These are phyloP conservation scores for Phytopythium kandeliae DNA, from an alignment of 352 stramenopile genomes.

Conservation along the genomic window DNA sequence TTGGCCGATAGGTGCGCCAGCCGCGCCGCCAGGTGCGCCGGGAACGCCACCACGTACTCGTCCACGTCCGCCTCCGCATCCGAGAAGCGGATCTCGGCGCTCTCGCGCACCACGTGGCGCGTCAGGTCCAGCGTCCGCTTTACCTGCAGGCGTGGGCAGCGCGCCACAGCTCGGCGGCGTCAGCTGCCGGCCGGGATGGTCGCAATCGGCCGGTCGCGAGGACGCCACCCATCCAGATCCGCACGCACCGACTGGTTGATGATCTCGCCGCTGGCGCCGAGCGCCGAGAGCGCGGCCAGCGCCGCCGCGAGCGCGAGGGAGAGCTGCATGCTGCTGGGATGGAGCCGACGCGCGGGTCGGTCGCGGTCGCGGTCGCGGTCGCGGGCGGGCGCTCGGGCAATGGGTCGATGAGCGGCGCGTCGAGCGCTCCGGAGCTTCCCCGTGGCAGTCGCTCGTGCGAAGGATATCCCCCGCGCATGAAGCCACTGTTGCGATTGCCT, in stretches of 20 bases:
- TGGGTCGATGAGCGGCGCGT: too few relatives aligned
- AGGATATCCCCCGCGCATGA: background rate
- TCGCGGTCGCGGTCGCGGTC: too few relatives aligned
- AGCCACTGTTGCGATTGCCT: too few relatives aligned
- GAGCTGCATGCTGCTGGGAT: slow-evolving; percentile 3
- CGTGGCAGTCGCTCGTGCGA: slow-evolving; percentile 6
- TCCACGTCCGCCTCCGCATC: slow-evolving; percentile 45
- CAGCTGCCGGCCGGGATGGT: too few relatives aligned
- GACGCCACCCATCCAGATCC: background rate
- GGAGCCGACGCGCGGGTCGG: background rate
- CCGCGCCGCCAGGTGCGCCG: slow-evolving; percentile 39
- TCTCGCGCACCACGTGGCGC: slow-evolving; percentile 73
- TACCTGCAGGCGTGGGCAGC: too few relatives aligned
- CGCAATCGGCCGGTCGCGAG: too few relatives aligned
- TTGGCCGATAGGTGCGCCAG: slow-evolving; percentile 64
- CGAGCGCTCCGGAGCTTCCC: slow-evolving; percentile 2
- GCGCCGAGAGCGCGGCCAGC: slow-evolving; percentile 23
- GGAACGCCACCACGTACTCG: slow-evolving; percentile 64
- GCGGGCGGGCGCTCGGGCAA: too few relatives aligned
- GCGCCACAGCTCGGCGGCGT: too few relatives aligned
- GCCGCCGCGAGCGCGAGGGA: slow-evolving; percentile 13
- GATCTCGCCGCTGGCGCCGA: slow-evolving; percentile 35
- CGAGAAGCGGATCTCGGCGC: slow-evolving; percentile 68
- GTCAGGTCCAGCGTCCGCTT: slow-evolving; percentile 80
- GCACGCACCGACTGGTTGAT: slow-evolving; percentile 73